These are phyloP conservation scores for Colletotrichum sp. DNA, from an alignment of 2,329 filamentous ascomycete species.

Conservation along the genomic window DNA sequence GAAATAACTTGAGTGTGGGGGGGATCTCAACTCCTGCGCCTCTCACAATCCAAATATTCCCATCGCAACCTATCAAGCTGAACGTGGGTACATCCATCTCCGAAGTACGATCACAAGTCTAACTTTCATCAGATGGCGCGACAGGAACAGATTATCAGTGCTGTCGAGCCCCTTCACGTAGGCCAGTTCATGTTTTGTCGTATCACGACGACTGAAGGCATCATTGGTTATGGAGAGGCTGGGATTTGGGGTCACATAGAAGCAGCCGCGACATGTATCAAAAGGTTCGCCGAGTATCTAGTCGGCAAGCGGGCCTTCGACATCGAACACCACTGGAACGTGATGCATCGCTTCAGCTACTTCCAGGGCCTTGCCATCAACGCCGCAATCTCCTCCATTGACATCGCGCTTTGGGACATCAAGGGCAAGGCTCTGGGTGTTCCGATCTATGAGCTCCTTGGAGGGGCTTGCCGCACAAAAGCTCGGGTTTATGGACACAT, in stretches of 20 bases:
- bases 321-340: constrained; percentile 21
- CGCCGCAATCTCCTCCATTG: constrained; percentile 17
- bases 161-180: neutral
- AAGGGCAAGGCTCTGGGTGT: neutral
- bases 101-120: neutral
- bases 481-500: neutral
- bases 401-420: constrained; percentile 13
- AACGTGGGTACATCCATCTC: neutral
- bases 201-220: neutral
- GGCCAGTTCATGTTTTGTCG: neutral
- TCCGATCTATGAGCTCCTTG: neutral
- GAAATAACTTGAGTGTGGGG: neutral
- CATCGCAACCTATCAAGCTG: neutral
- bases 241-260: neutral
- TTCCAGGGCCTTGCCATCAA: constrained; percentile 19
- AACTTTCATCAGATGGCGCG: neutral
- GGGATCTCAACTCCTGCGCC: neutral
- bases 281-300: neutral
- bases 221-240: neutral
- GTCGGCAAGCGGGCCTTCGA: neutral
- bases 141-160: neutral
- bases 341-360: constrained; percentile 23
- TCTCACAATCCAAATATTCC: neutral
- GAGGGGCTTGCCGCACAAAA: neutral
- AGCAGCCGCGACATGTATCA: neutral